Percentiles rank a stretch among this genome's conserved stretches.
Evolutionary conservation across 495 filamentous ascomycete genomes (phyloP).

Genomic region (Daldinia childiae): DNA sequence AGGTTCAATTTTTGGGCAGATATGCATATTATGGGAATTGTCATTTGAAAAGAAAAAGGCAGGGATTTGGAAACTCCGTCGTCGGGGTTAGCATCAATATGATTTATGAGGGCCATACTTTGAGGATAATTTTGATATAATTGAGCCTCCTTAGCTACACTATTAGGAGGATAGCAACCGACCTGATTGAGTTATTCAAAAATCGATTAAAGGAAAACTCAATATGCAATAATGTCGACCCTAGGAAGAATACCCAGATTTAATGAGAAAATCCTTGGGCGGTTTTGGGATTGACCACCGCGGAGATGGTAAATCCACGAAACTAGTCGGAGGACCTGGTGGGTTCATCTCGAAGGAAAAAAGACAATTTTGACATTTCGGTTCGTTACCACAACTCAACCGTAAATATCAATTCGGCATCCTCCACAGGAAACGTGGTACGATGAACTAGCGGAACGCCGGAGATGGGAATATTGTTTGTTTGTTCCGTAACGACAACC

Average conservation of each 20-base stretch:
- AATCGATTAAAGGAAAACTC: not conserved
- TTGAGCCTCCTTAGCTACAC: not conserved
- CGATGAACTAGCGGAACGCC: slow-evolving; percentile 25
- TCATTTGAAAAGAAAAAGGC: not conserved
- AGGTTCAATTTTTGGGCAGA: not conserved
- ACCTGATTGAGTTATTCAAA: slow-evolving; percentile 2
- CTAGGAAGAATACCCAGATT: not conserved
- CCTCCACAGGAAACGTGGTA: slow-evolving; percentile 30
- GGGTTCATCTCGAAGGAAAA: slow-evolving; percentile 20
- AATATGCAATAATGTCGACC: slow-evolving; percentile 4
- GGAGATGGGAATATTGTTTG: slow-evolving; percentile 10
- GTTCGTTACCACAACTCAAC: slow-evolving; percentile 12
- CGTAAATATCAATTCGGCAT: slow-evolving; percentile 19
- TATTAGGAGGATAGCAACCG: not conserved
- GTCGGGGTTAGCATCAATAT: not conserved
- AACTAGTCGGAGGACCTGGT: slow-evolving; percentile 24
- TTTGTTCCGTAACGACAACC: slow-evolving; percentile 2
- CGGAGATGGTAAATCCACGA: slow-evolving; percentile 42
- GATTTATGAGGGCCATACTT: not conserved
- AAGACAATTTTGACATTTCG: slow-evolving; percentile 14
- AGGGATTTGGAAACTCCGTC: not conserved
- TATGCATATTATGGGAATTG: not conserved
- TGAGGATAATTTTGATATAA: not conserved
- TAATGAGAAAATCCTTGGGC: slow-evolving; percentile 14
- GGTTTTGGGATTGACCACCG: slow-evolving; percentile 15